These are phyloP conservation scores for Scedosporium dehoogii DNA, from an alignment of 2,329 filamentous ascomycete species.

Conservation along the genomic window DNA sequence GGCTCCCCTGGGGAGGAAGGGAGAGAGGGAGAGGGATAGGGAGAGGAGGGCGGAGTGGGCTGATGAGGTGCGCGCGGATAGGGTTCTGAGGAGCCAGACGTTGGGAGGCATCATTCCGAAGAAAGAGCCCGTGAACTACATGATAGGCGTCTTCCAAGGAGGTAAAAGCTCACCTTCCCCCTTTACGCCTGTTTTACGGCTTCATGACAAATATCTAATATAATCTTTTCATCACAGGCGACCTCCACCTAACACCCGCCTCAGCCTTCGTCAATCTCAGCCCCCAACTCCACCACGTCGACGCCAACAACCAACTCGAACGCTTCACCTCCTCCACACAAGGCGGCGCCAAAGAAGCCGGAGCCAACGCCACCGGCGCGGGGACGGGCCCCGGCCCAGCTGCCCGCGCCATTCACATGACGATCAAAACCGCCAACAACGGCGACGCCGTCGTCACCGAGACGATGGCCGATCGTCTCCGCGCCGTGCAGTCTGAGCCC, in stretches of 20 bases:
- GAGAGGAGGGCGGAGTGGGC: constrained; percentile 46
- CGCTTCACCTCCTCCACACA: constrained; percentile 27
- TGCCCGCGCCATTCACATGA: constrained; percentile 75
- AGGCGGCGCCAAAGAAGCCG: constrained; percentile 20
- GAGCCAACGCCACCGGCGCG: constrained; percentile 20
- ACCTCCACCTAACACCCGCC: constrained; percentile 78
- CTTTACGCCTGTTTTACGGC: background rate
- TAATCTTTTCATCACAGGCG: constrained; percentile 38
- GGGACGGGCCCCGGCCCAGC: constrained; percentile 32
- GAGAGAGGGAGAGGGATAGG: constrained; percentile 23
- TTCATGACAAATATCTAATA: constrained; percentile 11
- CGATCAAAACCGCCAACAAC: constrained; percentile 66
- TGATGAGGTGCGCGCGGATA: constrained; percentile 57
- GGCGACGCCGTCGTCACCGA: constrained; percentile 55
- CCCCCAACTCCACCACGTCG: constrained; percentile 86
- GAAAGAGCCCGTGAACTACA: constrained; percentile 67
- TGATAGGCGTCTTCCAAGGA: constrained; percentile 83
- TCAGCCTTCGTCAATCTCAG: constrained; percentile 79
- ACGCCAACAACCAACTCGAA: constrained; percentile 68
- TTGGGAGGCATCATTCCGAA: constrained; percentile 71
- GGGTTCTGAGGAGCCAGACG: constrained; percentile 71
- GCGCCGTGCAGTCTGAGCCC: constrained; percentile 67
- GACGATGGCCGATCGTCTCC: constrained; percentile 67
- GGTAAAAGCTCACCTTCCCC: constrained; percentile 39
- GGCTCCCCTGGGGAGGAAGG: constrained; percentile 17